Evolutionary conservation across 176 grass and related monocot genomes (phyloP), one percentile per base, ranked within the genome.

Genomic region (Oryza glaberrima): DNA sequence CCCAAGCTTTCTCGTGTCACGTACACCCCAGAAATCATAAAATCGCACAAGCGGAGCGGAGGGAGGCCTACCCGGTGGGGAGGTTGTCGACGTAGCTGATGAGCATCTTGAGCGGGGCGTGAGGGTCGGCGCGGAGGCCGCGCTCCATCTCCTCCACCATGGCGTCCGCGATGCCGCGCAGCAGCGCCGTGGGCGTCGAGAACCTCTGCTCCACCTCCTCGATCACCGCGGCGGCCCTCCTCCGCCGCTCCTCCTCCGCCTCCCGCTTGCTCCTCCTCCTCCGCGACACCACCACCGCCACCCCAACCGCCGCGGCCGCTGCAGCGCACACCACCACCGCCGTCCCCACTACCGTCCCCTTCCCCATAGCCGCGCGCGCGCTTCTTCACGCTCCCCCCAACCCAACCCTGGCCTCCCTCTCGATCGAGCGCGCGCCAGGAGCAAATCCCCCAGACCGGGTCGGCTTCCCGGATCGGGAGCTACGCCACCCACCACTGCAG

Each of bases 61-160:
- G 36, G 25, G 5, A 3, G 32, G 20, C 72, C 77, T 97, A 97
- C 94, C 94, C 94, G 9, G 92, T 97, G 65, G 94, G 94, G 30
- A 97, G 88, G 74, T 97, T 97, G 86, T 97, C 92, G 13, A 97
- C 94, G 77, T 90, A 94, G 90, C 94, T 94, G 17, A 97, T 88
- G 79, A 97, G 78, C 94, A 97, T 97, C 94, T 97, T 97, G 67
- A 97, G 69, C 80, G 82, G 82, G 3, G 80, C 88, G 13, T 89
- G 86, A 10, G 63, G 77, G 28, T 94, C 94, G 56, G 86, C 89
- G 80, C 88, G 79, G 13, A 97, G 92, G 3, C 94, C 94, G 61
- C 84, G 89, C 69, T 90, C 79, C 94, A 97, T 97, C 92, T 97
- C 94, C 86, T 79, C 86, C 64, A 89, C 86, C 94, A 97, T 97